Base-by-base conservation (phyloP, 768 basidiomycete genomes). In the Hericium coralloides region DNA sequence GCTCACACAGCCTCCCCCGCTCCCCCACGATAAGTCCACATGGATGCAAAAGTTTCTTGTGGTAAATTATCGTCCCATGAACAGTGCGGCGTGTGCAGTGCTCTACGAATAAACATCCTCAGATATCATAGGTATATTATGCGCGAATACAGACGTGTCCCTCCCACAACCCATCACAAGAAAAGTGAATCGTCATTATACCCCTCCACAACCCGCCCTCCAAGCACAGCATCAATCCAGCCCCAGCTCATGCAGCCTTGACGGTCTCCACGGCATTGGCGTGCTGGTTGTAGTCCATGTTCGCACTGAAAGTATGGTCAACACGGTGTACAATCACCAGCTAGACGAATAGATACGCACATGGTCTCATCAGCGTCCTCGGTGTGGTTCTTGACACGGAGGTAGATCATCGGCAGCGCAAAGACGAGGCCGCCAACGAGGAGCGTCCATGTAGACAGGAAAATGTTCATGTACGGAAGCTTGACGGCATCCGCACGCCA, bases 401-500 rank as follows among this genome's bases (percentile, higher is more conserved):
- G 70, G 64, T 86, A 74, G 38, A 89, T 81, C 87, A 89, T 88
- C 9, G 85, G 87, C 38, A 87, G 69, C 18, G 84, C 81, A 59
- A 79, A 85, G 49, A 82, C 38, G n/a, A 89, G 74, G 5, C 87
- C 86, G 0, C 74, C 80, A 38, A 79, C 79, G 48, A 87, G 79
- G 31, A 89, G 73, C n/a, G 73, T 74, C 87, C 87, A 89, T 1
- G 87, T 87, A 18, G 85, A 85, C 58, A 84, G 64, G 64, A 89
- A 87, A 38, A 89, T 76, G 63, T 78, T 85, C 81, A 87, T 83
- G 69, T 77, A 89, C 43, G 43, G 43, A 20, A 45, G 43, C 20
- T 45, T 45, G 17, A 81, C 73, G 4, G 76, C 87, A 69, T 91
- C 89, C 10, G 80, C 82, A 49, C 82, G 76, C 86, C 87, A 91